Percentiles rank a stretch among this genome's conserved stretches.
Evolutionary conservation across 78 protist genomes (phyloP).

Genomic region (Guillardia theta): DNA sequence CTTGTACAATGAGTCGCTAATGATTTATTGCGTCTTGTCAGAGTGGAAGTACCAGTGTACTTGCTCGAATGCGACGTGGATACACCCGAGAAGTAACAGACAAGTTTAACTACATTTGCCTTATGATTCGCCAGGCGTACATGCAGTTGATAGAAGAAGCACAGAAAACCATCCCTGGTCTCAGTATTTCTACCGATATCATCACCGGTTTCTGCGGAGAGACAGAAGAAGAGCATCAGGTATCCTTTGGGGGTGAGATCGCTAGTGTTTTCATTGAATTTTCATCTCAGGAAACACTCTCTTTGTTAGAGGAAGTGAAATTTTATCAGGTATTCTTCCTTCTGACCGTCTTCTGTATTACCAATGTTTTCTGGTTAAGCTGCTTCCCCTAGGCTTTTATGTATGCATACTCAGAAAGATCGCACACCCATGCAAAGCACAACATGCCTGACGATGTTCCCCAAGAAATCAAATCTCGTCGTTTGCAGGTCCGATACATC

Average conservation of each 20-base stretch:
- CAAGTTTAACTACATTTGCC: no score
- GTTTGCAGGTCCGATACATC: no score
- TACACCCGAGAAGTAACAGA: neutral
- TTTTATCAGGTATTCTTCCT: constrained; percentile 50
- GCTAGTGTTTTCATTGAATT: no score
- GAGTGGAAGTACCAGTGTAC: no score
- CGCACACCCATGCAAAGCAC: constrained; percentile 60
- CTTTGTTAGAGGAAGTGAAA: constrained; percentile 61
- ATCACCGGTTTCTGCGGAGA: constrained; percentile 69
- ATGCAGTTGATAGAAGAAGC: constrained; percentile 60
- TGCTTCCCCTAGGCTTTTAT: constrained; percentile 58
- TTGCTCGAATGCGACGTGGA: neutral
- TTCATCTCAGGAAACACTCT: constrained; percentile 61
- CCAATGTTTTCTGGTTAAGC: neutral
- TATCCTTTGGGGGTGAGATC: no score
- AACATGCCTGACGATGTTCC: neutral
- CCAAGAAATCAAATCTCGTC: neutral
- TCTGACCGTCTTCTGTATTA: neutral
- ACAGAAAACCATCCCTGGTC: neutral
- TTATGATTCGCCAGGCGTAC: constrained; percentile 63
- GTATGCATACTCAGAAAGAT: constrained; percentile 76
- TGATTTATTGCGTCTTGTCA: no score
- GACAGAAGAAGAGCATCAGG: constrained; percentile 87
- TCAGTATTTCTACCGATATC: constrained; percentile 72
- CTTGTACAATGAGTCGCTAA: neutral